Percentiles rank a stretch among this genome's conserved stretches.
Conservation (phyloP, 164 flowering plant genomes). For the Chimonanthus praecox region DNA sequence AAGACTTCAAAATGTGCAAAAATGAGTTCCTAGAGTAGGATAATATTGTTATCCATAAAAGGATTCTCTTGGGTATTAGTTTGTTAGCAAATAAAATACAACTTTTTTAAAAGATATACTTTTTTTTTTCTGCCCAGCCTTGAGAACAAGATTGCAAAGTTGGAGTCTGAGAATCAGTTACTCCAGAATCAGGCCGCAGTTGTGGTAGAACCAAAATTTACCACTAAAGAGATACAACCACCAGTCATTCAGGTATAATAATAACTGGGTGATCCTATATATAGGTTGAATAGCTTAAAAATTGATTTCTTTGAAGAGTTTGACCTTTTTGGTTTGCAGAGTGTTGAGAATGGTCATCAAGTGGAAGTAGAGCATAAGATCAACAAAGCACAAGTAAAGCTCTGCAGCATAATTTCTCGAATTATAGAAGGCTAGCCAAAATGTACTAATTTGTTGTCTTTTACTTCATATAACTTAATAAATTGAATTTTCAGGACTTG, state of each 20-base stretch:
- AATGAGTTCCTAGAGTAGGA: not conserved
- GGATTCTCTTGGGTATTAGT: too few relatives aligned
- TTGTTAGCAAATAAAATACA: not conserved
- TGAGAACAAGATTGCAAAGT: constrained; percentile 35
- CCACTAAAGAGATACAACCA: constrained; percentile 20
- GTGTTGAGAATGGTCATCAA: constrained; percentile 41
- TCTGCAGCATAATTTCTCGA: not conserved
- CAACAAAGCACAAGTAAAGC: constrained; percentile 29
- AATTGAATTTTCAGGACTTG: constrained; percentile 35
- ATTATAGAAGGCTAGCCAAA: not conserved
- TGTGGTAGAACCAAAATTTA: constrained; percentile 27
- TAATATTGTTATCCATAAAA: too few relatives aligned
- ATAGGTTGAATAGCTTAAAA: not conserved
- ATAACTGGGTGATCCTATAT: not conserved
- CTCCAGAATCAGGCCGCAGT: constrained; percentile 38
- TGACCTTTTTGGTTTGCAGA: constrained; percentile 27
- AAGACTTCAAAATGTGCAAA: not conserved
- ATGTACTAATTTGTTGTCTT: not conserved
- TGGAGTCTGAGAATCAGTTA: constrained; percentile 64
- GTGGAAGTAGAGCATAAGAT: constrained; percentile 27
- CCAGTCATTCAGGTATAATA: constrained; percentile 34
- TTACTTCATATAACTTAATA: not conserved
- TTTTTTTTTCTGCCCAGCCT: constrained; percentile 36
- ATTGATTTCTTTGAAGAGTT: not conserved
- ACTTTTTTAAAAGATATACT: constrained; percentile 7